phyloP scores from a whole-genome alignment of 768 basidiomycete species.

The Mycena venus region DNA sequence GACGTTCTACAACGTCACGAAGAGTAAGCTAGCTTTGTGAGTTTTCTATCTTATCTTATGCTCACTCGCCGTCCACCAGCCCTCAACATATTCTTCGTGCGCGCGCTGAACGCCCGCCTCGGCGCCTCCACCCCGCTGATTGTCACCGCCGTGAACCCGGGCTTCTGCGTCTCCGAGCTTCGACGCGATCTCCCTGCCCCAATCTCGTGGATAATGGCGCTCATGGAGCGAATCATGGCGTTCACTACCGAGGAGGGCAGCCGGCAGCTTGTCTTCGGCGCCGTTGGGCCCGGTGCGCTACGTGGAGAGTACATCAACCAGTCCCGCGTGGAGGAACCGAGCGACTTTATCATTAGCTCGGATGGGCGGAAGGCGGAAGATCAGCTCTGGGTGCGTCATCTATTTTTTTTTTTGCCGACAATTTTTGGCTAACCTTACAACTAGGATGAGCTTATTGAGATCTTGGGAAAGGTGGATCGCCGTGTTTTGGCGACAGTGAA shows the following conservation, averaged over 20 bases:
- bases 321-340: slow-evolving; percentile 30
- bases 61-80: slow-evolving; percentile 15
- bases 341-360: slow-evolving; percentile 34
- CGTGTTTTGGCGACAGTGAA: slow-evolving; percentile 28
- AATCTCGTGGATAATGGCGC: background rate
- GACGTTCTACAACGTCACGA: slow-evolving; percentile 5
- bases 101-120: slow-evolving; percentile 19
- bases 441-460: slow-evolving; percentile 38
- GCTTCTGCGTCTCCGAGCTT: slow-evolving; percentile 37
- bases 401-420: no score
- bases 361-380: slow-evolving; percentile 29
- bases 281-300: slow-evolving; percentile 14
- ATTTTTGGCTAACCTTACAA: background rate
- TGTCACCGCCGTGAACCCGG: slow-evolving; percentile 35
- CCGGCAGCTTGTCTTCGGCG: slow-evolving; percentile 34
- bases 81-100: slow-evolving; percentile 35
- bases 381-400: slow-evolving; percentile 29
- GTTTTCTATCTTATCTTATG: background rate
- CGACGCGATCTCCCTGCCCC: background rate
- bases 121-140: slow-evolving; percentile 21
- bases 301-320: slow-evolving; percentile 32
- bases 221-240: slow-evolving; percentile 23
- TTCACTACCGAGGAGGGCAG: slow-evolving; percentile 38
- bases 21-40: slow-evolving; percentile 12
- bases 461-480: slow-evolving; percentile 35